Conservation (phyloP, 352 stramenopile species). For the Thraustochytrium striatum region DNA sequence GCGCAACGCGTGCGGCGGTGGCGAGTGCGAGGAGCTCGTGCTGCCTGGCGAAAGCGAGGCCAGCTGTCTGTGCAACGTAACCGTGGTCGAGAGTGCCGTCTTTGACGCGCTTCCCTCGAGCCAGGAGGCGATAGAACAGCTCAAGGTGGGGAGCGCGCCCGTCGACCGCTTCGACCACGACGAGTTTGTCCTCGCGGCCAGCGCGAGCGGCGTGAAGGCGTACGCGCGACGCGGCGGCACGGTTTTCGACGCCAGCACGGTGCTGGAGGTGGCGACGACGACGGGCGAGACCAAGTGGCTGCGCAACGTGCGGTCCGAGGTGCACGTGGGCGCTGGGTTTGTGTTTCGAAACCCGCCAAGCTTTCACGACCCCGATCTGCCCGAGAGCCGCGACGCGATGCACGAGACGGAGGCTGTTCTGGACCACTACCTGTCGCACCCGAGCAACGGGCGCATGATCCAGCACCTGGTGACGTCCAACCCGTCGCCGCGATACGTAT, state of each 20-base stretch:
- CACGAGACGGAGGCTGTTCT: slow-evolving; percentile 64
- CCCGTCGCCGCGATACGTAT: slow-evolving; percentile 59
- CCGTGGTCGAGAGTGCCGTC: background rate
- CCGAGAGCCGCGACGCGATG: slow-evolving; percentile 53
- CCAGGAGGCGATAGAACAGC: background rate
- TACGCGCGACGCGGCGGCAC: background rate
- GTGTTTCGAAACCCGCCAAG: slow-evolving; percentile 60
- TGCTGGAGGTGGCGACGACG: slow-evolving; percentile 11
- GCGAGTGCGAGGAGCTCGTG: background rate
- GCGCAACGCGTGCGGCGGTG: background rate
- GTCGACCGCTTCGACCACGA: background rate
- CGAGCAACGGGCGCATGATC: slow-evolving; percentile 62
- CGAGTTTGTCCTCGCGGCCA: background rate
- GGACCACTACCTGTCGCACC: slow-evolving; percentile 58
- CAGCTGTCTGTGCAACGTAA: background rate
- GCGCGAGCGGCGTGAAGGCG: background rate
- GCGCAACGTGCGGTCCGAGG: slow-evolving; percentile 56
- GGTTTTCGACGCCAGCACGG: slow-evolving; percentile 7
- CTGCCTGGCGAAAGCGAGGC: too few relatives aligned
- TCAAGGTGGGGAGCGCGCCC: background rate
- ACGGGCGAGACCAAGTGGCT: background rate
- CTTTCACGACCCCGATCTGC: slow-evolving; percentile 56
- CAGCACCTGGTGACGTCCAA: slow-evolving; percentile 62
- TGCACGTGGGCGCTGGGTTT: slow-evolving; percentile 50
- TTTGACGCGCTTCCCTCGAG: background rate